Conservation (phyloP, 805 yeast genomes). For the Candida adriatica region DNA sequence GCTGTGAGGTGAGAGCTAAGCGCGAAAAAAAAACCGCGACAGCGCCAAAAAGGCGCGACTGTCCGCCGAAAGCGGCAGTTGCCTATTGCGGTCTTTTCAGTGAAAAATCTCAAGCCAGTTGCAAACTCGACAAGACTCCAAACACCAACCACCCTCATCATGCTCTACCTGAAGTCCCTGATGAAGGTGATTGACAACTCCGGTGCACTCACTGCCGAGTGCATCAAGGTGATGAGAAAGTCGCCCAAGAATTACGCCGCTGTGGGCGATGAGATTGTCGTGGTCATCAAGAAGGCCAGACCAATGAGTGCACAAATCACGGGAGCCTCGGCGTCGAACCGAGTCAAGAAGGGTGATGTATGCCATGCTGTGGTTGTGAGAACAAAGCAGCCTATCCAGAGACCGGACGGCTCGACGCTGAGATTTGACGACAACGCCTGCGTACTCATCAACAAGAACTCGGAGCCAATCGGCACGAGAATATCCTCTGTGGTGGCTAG, state of each 20-base stretch:
- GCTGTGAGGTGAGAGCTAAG: no score
- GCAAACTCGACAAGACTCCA: background rate
- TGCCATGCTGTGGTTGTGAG: conserved; percentile 94
- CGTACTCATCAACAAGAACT: conserved; percentile 84
- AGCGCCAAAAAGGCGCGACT: background rate
- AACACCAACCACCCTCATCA: conserved; percentile 23
- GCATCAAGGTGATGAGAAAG: conserved; percentile 90
- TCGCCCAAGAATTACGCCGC: conserved; percentile 76
- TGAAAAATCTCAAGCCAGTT: background rate
- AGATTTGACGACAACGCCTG: conserved; percentile 96
- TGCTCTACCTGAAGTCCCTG: conserved; percentile 87
- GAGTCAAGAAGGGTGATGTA: conserved; percentile 92
- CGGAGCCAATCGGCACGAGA: conserved; percentile 94
- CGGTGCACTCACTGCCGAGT: conserved; percentile 91
- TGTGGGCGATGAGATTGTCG: conserved; percentile 89
- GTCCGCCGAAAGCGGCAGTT: background rate
- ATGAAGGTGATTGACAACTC: conserved; percentile 91
- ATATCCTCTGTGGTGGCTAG: conserved; percentile 85
- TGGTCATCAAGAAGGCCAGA: conserved; percentile 87
- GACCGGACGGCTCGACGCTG: conserved; percentile 83
- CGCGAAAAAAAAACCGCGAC: no score
- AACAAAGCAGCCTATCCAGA: conserved; percentile 66
- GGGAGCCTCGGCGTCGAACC: conserved; percentile 66
- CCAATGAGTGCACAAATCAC: conserved; percentile 66
- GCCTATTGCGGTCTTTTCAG: no score